phyloP scores from a whole-genome alignment of 140 eudicot genomes.

The Bidens hawaiensis region DNA sequence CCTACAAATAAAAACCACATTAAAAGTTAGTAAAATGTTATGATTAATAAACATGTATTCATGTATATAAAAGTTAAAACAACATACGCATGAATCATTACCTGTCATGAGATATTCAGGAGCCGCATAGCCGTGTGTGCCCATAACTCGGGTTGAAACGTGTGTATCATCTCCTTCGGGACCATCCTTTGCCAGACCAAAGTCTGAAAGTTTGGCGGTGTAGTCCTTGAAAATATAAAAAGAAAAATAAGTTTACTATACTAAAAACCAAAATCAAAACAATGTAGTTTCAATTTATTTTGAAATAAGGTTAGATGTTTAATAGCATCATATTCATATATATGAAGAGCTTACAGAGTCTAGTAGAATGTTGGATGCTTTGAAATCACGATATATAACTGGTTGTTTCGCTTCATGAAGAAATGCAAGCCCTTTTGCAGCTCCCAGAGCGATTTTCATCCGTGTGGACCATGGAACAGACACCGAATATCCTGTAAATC shows the following conservation, averaged over 20 bases:
- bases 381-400: slow-evolving; percentile 86
- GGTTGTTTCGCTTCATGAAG: slow-evolving; percentile 83
- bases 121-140: slow-evolving; percentile 70
- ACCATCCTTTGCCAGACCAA: slow-evolving; percentile 85
- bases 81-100: background rate
- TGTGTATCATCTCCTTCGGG: slow-evolving; percentile 85
- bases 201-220: slow-evolving; percentile 80
- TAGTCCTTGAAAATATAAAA: slow-evolving; percentile 41
- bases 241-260: slow-evolving; percentile 8
- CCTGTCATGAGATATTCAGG: slow-evolving; percentile 89
- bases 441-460: slow-evolving; percentile 88
- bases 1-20: slow-evolving; percentile 35
- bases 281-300: no score
- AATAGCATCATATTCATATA: no score
- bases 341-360: slow-evolving; percentile 63
- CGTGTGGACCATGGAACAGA: slow-evolving; percentile 93
- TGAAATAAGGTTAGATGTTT: no score
- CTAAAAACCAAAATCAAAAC: background rate
- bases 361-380: slow-evolving; percentile 88
- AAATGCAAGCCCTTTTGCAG: slow-evolving; percentile 94
- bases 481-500: slow-evolving; percentile 63
- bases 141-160: slow-evolving; percentile 79
- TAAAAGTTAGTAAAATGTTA: background rate
- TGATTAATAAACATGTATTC: background rate
- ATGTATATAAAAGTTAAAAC: background rate